phyloP scores from a whole-genome alignment of 768 basidiomycete species.

The Amanita molliuscula region DNA sequence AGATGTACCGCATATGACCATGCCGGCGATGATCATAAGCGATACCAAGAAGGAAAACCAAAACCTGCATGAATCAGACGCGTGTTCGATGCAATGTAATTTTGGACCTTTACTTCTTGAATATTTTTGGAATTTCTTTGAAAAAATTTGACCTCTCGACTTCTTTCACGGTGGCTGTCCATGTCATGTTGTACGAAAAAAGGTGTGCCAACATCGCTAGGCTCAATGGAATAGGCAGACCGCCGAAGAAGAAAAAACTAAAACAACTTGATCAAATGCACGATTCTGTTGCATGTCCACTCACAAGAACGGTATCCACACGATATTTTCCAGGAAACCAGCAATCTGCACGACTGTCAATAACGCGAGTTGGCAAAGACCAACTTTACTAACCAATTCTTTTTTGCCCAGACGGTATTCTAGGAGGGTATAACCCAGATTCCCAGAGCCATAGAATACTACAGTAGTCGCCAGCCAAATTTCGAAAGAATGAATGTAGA shows the following conservation, averaged over 20 bases:
- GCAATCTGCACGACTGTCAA: conserved; percentile 20
- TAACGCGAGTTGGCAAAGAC: not conserved
- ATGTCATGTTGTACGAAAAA: conserved; percentile 45
- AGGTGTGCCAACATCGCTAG: conserved; percentile 61
- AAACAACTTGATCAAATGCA: not conserved
- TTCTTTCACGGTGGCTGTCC: conserved; percentile 65
- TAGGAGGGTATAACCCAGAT: conserved; percentile 57
- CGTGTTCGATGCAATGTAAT: conserved; percentile 21
- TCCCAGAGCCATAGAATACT: conserved; percentile 72
- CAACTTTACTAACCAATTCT: conserved; percentile 27
- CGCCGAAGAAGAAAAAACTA: conserved; percentile 75
- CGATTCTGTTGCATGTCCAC: conserved; percentile 15
- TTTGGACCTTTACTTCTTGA: conserved; percentile 46
- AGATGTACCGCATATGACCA: conserved; percentile 40
- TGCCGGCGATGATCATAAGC: conserved; percentile 43
- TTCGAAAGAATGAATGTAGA: conserved; percentile 73
- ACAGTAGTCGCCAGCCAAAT: conserved; percentile 69
- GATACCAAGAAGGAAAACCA: conserved; percentile 48
- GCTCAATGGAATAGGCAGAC: conserved; percentile 58
- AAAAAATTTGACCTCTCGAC: conserved; percentile 85
- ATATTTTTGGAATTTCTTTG: conserved; percentile 80
- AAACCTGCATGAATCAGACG: conserved; percentile 31
- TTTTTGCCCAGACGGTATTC: conserved; percentile 63
- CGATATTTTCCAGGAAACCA: conserved; percentile 46
- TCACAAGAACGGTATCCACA: conserved; percentile 71